phyloP scores from a whole-genome alignment of 169 alveolate genomes.

The Plasmodium blacklocki region DNA sequence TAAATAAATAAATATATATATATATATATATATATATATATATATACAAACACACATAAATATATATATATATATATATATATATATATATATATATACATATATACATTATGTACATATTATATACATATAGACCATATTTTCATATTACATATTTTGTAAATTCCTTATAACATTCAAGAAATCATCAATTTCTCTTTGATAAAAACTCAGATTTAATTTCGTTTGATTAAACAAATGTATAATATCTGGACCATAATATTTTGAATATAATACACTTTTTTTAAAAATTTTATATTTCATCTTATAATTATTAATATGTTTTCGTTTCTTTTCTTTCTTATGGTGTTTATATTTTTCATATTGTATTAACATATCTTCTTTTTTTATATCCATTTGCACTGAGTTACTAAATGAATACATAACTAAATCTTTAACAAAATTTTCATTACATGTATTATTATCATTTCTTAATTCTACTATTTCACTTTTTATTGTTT shows the following conservation, averaged over 20 bases:
- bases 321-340: constrained; percentile 30
- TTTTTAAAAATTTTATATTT: constrained; percentile 34
- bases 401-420: constrained; percentile 6
- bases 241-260: constrained; percentile 14
- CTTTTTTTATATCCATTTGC: constrained; percentile 20
- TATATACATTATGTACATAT: background rate
- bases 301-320: constrained; percentile 3
- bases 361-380: constrained; percentile 35
- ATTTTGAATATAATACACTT: constrained; percentile 62
- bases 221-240: constrained; percentile 29
- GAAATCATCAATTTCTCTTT: constrained; percentile 63
- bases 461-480: background rate
- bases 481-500: background rate
- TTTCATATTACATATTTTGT: constrained; percentile 58
- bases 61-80: background rate
- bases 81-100: background rate
- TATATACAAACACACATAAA: background rate
- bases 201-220: constrained; percentile 49
- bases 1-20: background rate
- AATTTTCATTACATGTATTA: constrained; percentile 2
- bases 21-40: background rate
- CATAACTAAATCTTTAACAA: background rate
- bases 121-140: background rate
- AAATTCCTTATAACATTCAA: constrained; percentile 66
- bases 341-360: constrained; percentile 43